Base-by-base conservation (phyloP, 2,329 filamentous ascomycete species). In the Fusarium anguioides region DNA sequence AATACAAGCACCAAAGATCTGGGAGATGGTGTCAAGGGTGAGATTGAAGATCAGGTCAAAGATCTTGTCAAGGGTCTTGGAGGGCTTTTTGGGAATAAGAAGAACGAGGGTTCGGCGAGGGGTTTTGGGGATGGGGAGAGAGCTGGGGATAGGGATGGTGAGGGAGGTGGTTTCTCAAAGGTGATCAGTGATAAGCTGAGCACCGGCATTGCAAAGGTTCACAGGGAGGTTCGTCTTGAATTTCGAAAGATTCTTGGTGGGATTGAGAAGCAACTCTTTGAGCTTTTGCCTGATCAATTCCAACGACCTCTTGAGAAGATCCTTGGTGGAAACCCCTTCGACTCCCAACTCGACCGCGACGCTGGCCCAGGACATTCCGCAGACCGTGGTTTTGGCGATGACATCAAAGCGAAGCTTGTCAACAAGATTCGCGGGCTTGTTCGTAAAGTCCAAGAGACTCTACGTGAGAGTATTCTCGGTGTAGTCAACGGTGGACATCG, bases 101-200 rank as follows among this genome's bases (percentile, higher is more conserved):
- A 76, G n/a, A 68, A 72, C 7, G 78, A 78, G 17, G 76, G 75
- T 11, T 56, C 70, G 4, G 70, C 78, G 3, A 66, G 79, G 21
- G 75, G 73, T 0, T 44, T 80, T 6, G 73, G 73, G 6, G 75
- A 78, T n/a, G 52, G 65, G 8, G 71, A 74, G 18, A 72, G 69
- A 12, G 68, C 72, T 17, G 47, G 58, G 1, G 68, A 72, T 17
- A 47, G 58, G 1, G 75, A 75, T 4, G 72, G 71, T 14, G 72
- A 74, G 21, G 55, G 72, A 39, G 65, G 75, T 5, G 70, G 76
- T 5, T 81, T 83, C 72, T 82, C 81, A 47, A 79, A 76, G 65
- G 69, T 82, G 60, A 82, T 82, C 64, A 83, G 81, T 68, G 77
- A 82, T 50, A 83, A 83, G 69, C 72, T 83, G 18, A 82, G 79